Percentiles rank a stretch among this genome's conserved stretches.
These are phyloP conservation scores for Neurospora tetrasperma DNA, from an alignment of 495 filamentous ascomycete species.

Conservation along the genomic window DNA sequence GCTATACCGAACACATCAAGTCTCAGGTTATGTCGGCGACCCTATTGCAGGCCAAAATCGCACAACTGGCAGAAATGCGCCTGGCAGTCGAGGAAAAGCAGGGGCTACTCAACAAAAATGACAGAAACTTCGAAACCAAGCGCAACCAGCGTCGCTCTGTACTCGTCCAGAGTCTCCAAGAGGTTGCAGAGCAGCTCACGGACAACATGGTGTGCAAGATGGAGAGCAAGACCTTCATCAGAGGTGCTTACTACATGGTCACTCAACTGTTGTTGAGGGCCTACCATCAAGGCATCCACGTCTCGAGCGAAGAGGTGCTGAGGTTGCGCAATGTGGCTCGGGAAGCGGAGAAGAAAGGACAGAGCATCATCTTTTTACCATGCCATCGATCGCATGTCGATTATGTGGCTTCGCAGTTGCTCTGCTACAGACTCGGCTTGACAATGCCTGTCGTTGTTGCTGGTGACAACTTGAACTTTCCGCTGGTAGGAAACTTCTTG, in stretches of 20 bases:
- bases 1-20: constrained; percentile 88
- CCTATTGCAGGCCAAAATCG: constrained; percentile 62
- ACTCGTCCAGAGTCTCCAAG: constrained; percentile 42
- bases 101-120: constrained; percentile 50
- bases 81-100: constrained; percentile 65
- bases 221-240: constrained; percentile 87
- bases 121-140: constrained; percentile 45
- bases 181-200: constrained; percentile 75
- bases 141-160: constrained; percentile 53
- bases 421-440: constrained; percentile 88
- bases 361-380: constrained; percentile 91
- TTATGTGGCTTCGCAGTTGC: constrained; percentile 85
- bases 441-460: constrained; percentile 87
- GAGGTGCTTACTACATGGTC: constrained; percentile 78
- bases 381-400: constrained; percentile 93
- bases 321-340: constrained; percentile 71
- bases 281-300: constrained; percentile 97
- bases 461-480: constrained; percentile 93
- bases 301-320: constrained; percentile 86
- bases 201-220: constrained; percentile 99
- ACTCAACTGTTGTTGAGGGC: constrained; percentile 85
- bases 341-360: constrained; percentile 72
- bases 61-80: constrained; percentile 63
- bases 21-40: constrained; percentile 59
- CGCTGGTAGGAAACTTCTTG: constrained; percentile 76